These are phyloP conservation scores for Osmanthus fragrans DNA, from an alignment of 257 asterid species.

Conservation along the genomic window DNA sequence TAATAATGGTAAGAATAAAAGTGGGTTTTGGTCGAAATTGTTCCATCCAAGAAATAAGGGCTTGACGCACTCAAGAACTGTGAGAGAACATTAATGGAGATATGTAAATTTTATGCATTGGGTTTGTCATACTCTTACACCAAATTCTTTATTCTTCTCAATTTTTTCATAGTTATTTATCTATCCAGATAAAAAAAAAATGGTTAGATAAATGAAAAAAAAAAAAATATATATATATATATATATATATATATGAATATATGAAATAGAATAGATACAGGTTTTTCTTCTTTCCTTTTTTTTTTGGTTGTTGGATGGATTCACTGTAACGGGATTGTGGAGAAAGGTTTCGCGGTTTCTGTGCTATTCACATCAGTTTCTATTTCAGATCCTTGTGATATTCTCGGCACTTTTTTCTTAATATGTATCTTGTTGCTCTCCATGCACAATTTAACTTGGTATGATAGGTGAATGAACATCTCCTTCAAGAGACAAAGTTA, in stretches of 20 bases:
- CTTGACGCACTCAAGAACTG: slow-evolving; percentile 47
- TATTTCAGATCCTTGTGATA: neutral
- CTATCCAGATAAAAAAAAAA: neutral
- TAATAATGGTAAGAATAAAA: slow-evolving; percentile 29
- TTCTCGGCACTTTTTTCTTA: too few relatives aligned
- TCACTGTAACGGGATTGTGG: neutral
- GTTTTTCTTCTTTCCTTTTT: neutral
- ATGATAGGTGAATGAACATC: too few relatives aligned
- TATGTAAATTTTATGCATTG: too few relatives aligned
- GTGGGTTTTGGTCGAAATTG: slow-evolving; percentile 70
- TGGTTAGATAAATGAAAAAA: neutral
- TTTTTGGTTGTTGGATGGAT: too few relatives aligned
- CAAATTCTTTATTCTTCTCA: neutral
- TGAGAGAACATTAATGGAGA: slow-evolving; percentile 30
- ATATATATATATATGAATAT: neutral
- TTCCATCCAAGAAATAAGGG: slow-evolving; percentile 35
- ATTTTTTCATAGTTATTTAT: neutral
- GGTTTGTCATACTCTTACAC: too few relatives aligned
- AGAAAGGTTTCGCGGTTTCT: neutral
- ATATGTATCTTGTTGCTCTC: too few relatives aligned
- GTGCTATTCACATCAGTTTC: neutral
- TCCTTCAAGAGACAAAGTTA: too few relatives aligned
- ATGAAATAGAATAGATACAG: neutral
- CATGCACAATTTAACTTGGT: too few relatives aligned
- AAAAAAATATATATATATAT: too few relatives aligned